Base-by-base conservation (phyloP, 2,329 filamentous ascomycete genomes). In the Nemania sp. region DNA sequence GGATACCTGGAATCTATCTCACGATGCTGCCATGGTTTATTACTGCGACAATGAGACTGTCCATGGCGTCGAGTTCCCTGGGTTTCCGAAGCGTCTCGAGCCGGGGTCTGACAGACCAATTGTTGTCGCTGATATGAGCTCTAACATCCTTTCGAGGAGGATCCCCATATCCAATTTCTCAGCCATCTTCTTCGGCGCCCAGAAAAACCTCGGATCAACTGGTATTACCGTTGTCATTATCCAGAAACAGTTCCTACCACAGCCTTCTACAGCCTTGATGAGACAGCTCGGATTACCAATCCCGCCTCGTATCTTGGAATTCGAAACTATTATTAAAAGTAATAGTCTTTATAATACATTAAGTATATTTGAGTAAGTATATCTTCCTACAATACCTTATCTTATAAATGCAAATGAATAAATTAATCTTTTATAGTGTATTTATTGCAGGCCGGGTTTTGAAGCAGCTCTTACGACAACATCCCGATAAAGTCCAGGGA, bases 11-110 rank as follows among this genome's bases (percentile, higher is more conserved):
- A 89, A 82, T 35, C 81, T 95, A 7, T 90, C 87, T 42, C 80
- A 86, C 67, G 80, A 85, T 39, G 80, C 88, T 9, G 85, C 92
- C 0, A 82, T 96, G 70, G 89, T 94, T 1, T 98, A 97, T 77
- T 93, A 87, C 74, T 97, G 94, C 75, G 90, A 93, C 75, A 98
- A 98, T 69, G 94, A 98, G 80, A 97, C 92, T n/a, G n/a, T n/a
- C n/a, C n/a, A n/a, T n/a, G n/a, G n/a, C n/a, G n/a, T n/a, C 17
- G 94, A 98, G 73, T 97, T 96, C 68, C 91, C n/a, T n/a, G n/a
- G n/a, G n/a, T n/a, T n/a, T n/a, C n/a, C n/a, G 21, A 78, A 87
- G 65, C 74, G 76, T 7, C 81, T 96, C 20, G 83, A 85, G 50
- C 77, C 83, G 11, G 76, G 76, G 7, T 76, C 80, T 1, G 83